Evolutionary conservation across 768 basidiomycete species (phyloP), one percentile per base, ranked within the genome.

Genomic region (Lentinula edodes): DNA sequence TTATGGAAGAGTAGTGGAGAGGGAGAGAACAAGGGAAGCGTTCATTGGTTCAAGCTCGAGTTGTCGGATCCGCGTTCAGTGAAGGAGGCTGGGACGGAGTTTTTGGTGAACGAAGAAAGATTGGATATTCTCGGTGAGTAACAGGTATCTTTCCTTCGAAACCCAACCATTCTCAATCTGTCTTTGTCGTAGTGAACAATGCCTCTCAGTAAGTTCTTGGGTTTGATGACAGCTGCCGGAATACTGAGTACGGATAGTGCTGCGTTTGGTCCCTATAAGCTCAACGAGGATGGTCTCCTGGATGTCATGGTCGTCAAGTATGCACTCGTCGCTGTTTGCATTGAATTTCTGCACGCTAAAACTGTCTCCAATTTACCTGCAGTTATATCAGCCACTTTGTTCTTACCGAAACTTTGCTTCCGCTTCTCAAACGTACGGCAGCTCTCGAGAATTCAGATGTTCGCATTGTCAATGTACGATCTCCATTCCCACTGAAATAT

Each of bases 381-480:
- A 46, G 87, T 54, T 76, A 81, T 57, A 72, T 88, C 23, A 78
- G 80, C 42, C 82, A 79, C 0, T 84, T 84, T 59, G 77, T 81
- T 10, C 79, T 88, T 63, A 87, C 84, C 7, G 70, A 75, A 20
- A 75, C 78, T 3, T 75, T 88, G 6, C 74, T 86, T 39, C 83
- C 86, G 2, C 67, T 86, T 2, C 66, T 88, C 52, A 72, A 71
- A 43, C 69, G 73, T 58, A 88, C 88, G 0, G 80, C 84, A 0
- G 63, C 73, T 16, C 69, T 78, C 50, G 70, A 77, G 0, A 71
- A 72, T 23, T 76, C 83, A 0, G 88, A 89, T 62, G 86, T 87
- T 53, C 82, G 88, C 13, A 76, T 89, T 12, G 76, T 88, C 9
- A 79, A 82, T 58, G 86, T 87, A 62, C 48, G 81, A 9, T 8